These are phyloP conservation scores for Leishmania major DNA, from an alignment of 208 protist species.

Conservation along the genomic window DNA sequence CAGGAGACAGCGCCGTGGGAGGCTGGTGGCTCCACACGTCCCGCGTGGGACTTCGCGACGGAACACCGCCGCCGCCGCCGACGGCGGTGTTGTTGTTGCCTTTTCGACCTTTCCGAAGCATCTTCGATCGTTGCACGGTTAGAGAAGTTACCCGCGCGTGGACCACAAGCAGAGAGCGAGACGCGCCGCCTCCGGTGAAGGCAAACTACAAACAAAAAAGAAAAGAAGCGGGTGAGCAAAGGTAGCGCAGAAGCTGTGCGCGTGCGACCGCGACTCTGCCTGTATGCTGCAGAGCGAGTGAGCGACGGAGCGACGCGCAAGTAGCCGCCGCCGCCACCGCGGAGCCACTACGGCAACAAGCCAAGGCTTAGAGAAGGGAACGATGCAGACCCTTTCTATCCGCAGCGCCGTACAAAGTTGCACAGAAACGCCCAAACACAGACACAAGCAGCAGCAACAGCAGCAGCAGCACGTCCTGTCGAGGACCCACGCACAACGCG, in stretches of 20 bases:
- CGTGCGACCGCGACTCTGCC: neutral
- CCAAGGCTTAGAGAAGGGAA: neutral
- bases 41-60: neutral
- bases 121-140: neutral
- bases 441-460: neutral
- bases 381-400: neutral
- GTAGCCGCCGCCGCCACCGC: neutral
- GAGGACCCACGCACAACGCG: neutral
- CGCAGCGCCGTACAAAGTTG: neutral
- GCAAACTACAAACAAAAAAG: neutral
- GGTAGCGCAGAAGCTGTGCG: neutral
- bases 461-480: neutral
- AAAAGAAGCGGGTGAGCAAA: neutral
- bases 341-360: neutral
- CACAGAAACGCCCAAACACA: neutral
- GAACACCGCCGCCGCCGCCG: neutral
- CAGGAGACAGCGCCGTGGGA: neutral
- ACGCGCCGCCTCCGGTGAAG: neutral
- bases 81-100: neutral
- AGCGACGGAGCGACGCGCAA: neutral
- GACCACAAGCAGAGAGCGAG: neutral
- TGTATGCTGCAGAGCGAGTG: neutral
- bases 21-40: neutral
- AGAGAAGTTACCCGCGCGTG: neutral
- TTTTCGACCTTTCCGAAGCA: conserved; percentile 6